phyloP scores from a whole-genome alignment of 73 alveolate genomes.

The Tetrahymena borealis region DNA sequence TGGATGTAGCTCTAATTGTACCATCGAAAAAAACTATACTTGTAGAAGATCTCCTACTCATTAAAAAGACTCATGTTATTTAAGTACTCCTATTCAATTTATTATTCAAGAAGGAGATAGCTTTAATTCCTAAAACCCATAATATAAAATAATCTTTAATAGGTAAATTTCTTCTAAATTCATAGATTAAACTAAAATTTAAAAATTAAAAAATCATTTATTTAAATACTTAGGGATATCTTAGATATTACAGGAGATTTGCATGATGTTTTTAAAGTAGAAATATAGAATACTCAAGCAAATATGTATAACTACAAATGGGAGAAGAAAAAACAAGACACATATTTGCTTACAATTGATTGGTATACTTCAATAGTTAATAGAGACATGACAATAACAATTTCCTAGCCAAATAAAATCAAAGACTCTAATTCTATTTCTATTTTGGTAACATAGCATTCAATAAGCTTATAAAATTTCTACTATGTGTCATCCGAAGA shows the following conservation, averaged over 20 bases:
- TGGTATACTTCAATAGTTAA: neutral
- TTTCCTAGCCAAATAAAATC: neutral
- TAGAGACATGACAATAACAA: neutral
- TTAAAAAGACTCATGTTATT: neutral
- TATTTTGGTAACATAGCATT: neutral
- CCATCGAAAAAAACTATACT: neutral
- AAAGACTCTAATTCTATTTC: neutral
- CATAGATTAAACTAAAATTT: neutral
- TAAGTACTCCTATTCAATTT: neutral
- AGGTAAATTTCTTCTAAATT: neutral
- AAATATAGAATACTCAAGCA: neutral
- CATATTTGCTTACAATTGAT: neutral
- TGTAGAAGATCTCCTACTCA: neutral
- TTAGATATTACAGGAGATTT: neutral
- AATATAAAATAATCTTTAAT: neutral
- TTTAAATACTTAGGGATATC: neutral
- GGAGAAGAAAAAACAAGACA: neutral
- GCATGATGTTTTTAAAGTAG: neutral
- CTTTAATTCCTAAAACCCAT: neutral
- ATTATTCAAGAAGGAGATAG: neutral
- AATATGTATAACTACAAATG: neutral
- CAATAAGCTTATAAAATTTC: neutral
- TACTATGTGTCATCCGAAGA: neutral
- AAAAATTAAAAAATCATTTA: too few species aligned
- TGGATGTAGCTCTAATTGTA: constrained; percentile 41